Conservation (phyloP, 2,329 filamentous ascomycete species). For the Trichoderma harzianum region DNA sequence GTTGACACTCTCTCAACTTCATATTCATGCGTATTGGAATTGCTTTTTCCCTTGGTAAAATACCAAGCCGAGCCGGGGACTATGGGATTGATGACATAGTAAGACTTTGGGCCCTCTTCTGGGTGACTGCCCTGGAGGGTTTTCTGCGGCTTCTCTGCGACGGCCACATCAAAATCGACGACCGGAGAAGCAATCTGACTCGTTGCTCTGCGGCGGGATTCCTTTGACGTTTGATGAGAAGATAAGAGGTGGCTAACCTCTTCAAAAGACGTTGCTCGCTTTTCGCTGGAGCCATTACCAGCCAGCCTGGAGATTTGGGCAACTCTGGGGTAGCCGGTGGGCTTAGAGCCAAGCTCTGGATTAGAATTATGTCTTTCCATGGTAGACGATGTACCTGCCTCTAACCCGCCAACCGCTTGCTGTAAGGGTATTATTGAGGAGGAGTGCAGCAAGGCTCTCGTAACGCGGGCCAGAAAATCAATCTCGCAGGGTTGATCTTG, state of each 20-base stretch:
- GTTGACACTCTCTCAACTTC: constrained; percentile 19
- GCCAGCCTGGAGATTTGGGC: neutral
- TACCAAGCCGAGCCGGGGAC: constrained; percentile 14
- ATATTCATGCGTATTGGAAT: neutral
- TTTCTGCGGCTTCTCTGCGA: constrained; percentile 4
- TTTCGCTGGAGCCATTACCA: neutral
- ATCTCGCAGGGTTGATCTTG: neutral
- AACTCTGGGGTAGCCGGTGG: neutral
- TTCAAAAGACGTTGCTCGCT: neutral
- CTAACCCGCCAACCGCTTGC: neutral
- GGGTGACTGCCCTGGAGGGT: neutral
- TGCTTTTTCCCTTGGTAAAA: constrained; percentile 8
- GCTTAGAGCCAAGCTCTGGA: neutral
- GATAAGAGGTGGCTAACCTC: neutral
- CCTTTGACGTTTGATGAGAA: neutral
- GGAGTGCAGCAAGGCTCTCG: neutral
- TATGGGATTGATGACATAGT: constrained; percentile 20
- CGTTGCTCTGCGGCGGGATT: neutral
- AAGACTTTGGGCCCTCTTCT: neutral
- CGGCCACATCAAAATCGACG: constrained; percentile 4
- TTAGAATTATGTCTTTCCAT: neutral
- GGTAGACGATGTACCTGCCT: neutral
- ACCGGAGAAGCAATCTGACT: constrained; percentile 8
- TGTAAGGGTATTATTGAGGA: neutral
- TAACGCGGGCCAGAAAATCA: neutral